phyloP scores from a whole-genome alignment of 495 filamentous ascomycete genomes.

The Endocarpon pusillum region DNA sequence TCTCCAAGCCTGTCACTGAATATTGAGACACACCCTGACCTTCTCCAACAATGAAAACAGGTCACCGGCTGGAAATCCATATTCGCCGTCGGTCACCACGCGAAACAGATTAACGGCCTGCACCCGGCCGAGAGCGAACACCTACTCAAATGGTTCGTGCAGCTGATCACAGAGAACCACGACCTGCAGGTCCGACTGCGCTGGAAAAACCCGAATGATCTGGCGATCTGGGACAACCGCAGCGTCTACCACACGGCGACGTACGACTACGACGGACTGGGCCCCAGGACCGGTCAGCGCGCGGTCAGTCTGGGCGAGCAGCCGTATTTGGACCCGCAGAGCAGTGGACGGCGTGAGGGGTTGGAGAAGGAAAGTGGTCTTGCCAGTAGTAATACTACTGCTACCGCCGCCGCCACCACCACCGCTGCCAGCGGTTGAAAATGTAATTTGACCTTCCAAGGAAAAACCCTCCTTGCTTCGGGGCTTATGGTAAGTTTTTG shows the following conservation, averaged over 20 bases:
- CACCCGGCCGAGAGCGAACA: slow-evolving; percentile 44
- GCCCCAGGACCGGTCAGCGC: slow-evolving; percentile 18
- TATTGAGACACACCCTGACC: not conserved
- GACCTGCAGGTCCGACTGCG: slow-evolving; percentile 58
- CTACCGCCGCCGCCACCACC: too few species aligned
- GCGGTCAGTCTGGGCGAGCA: slow-evolving; percentile 27
- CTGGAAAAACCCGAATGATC: slow-evolving; percentile 43
- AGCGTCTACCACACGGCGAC: slow-evolving; percentile 46
- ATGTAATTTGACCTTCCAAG: too few species aligned
- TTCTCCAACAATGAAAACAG: not conserved
- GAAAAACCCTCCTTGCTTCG: too few species aligned
- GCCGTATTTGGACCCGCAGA: slow-evolving; percentile 30
- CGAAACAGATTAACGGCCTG: slow-evolving; percentile 46
- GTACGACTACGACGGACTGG: slow-evolving; percentile 31
- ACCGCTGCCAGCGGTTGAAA: too few species aligned
- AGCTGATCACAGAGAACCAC: slow-evolving; percentile 56
- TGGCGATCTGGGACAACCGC: slow-evolving; percentile 59
- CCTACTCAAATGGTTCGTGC: slow-evolving; percentile 44
- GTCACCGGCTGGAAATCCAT: slow-evolving; percentile 70
- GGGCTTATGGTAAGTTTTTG: too few species aligned
- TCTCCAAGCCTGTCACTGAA: slow-evolving; percentile 2
- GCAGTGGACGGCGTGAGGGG: slow-evolving; percentile 27
- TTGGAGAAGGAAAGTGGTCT: slow-evolving; percentile 9
- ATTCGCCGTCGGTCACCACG: slow-evolving; percentile 45
- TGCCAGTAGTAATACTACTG: too few species aligned